phyloP scores from a whole-genome alignment of 371 early-diverging fungal genomes.

The Mucor mucedo region DNA sequence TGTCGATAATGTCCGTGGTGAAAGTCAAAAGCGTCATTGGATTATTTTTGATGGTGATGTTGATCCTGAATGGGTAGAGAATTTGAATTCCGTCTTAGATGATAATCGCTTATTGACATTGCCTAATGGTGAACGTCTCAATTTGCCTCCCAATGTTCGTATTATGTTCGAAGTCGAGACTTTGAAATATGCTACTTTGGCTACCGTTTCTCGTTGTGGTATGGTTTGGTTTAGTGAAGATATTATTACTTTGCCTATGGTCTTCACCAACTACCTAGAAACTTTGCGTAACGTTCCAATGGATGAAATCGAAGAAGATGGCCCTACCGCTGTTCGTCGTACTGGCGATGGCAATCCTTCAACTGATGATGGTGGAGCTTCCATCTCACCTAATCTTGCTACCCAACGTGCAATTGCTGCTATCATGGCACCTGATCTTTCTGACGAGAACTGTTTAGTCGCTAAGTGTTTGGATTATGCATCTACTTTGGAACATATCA shows the following conservation, averaged over 20 bases:
- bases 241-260: slow-evolving; percentile 84
- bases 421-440: slow-evolving; percentile 75
- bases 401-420: slow-evolving; percentile 81
- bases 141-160: slow-evolving; percentile 93
- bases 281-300: slow-evolving; percentile 77
- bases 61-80: slow-evolving; percentile 99
- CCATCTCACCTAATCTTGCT: slow-evolving; percentile 64
- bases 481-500: slow-evolving; percentile 85
- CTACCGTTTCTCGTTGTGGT: slow-evolving; percentile 99
- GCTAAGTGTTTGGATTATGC: slow-evolving; percentile 76
- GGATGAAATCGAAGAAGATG: slow-evolving; percentile 84
- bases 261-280: slow-evolving; percentile 84
- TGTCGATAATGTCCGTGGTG: slow-evolving; percentile 97
- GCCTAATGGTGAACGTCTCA: slow-evolving; percentile 98
- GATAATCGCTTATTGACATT: slow-evolving; percentile 96
- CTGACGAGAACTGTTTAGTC: slow-evolving; percentile 75
- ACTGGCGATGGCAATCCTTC: slow-evolving; percentile 25
- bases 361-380: slow-evolving; percentile 51
- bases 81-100: slow-evolving; percentile 97
- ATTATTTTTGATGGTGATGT: slow-evolving; percentile 99
- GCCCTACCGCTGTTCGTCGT: slow-evolving; percentile 32
- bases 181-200: slow-evolving; percentile 95
- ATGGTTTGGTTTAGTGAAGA: slow-evolving; percentile 99
- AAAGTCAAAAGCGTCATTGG: slow-evolving; percentile 94
- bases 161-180: slow-evolving; percentile 99